These are phyloP conservation scores for Auriscalpium vulgare DNA, from an alignment of 768 basidiomycete species.

Conservation along the genomic window DNA sequence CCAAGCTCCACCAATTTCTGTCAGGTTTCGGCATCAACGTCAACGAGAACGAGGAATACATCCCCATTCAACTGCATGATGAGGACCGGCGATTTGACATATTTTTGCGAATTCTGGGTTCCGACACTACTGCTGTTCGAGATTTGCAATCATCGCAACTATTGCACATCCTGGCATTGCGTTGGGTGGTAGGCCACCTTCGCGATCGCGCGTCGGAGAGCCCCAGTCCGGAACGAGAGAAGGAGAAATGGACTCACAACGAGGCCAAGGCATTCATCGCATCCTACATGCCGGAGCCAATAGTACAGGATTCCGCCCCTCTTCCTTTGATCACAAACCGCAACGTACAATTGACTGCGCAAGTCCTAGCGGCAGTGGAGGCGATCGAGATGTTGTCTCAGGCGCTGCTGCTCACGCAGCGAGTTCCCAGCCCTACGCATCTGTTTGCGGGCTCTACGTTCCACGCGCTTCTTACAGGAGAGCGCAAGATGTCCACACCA, in stretches of 20 bases:
- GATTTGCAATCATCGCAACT: conserved; percentile 39
- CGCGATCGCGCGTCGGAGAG: conserved; percentile 44
- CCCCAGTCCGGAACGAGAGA: conserved; percentile 47
- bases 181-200: conserved; percentile 52
- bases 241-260: conserved; percentile 58
- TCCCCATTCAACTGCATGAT: conserved; percentile 42
- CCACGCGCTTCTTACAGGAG: conserved; percentile 42
- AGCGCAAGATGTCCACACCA: conserved; percentile 11
- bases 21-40: conserved; percentile 18
- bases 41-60: conserved; percentile 16
- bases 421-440: conserved; percentile 37
- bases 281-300: conserved; percentile 28
- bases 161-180: conserved; percentile 45
- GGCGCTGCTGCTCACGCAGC: conserved; percentile 46
- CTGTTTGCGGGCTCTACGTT: conserved; percentile 53
- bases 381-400: conserved; percentile 54
- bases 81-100: conserved; percentile 45
- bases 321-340: conserved; percentile 43
- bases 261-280: conserved; percentile 58
- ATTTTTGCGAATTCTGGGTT: conserved; percentile 47
- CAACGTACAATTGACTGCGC: conserved; percentile 61
- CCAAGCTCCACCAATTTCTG: conserved; percentile 40
- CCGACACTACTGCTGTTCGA: conserved; percentile 42
- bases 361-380: conserved; percentile 51
- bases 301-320: conserved; percentile 8